Base-by-base conservation (phyloP, 192 early-diverging fungal genomes). In the Backusella liffmaniae region DNA sequence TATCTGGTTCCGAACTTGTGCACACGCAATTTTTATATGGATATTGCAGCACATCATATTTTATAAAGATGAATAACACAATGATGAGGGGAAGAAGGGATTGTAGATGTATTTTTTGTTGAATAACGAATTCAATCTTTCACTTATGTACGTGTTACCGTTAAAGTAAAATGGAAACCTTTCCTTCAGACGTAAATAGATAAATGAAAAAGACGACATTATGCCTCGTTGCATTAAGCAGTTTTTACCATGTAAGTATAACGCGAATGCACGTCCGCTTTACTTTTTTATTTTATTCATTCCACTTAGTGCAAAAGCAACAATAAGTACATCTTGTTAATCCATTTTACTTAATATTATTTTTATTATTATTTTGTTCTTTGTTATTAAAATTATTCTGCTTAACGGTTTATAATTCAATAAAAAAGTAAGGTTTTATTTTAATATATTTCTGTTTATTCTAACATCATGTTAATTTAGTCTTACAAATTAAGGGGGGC, bases 371-470 rank as follows among this genome's bases (percentile, higher is more conserved):
- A 49, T 18, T 49, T 39, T 39, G 37, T 39, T 39, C 9, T 39
- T 39, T 39, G 37, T 39, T 39, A 39, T 39, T 39, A 39, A 39
- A 39, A 26, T 13, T 10, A 29, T 62, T 62, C 26, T 62, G 23
- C 23, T 62, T 29, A 62, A 29, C 56, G 5, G 56, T 62, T 62
- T 62, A 29, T 62, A 62, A 62, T 62, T 29, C 21, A 62, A 62
- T 29, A 62, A 13, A 62, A 62, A 62, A 29, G 56, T 62, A 49
- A 49, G 46, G 46, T 62, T 62, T 62, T 62, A 62, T 62, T 62
- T 62, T 62, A 62, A 62, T 62, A 29, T 62, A 62, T 62, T 26
- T 62, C 56, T 62, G 53, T 62, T 62, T 62, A 62, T 62, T 62
- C 56, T 62, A 62, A 62, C 23, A 26, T 26, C 6, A 62, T 62